A percentile compares a stretch with the other conserved stretches of the same genome.
These are phyloP conservation scores for Annulohypoxylon moriforme DNA, from an alignment of 495 filamentous ascomycete genomes.

Conservation along the genomic window DNA sequence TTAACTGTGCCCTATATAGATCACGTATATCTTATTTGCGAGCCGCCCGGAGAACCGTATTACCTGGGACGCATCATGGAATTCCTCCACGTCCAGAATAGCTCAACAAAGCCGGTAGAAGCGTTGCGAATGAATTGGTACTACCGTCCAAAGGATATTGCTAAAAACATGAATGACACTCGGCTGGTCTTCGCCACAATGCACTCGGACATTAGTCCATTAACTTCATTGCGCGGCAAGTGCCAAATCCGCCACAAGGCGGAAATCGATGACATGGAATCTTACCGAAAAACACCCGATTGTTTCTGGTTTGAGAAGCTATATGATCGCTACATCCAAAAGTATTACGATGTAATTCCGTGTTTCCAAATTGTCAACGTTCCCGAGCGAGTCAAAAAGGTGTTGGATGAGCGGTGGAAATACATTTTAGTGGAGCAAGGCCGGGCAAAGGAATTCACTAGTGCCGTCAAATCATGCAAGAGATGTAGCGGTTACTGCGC, in stretches of 20 bases:
- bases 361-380: slow-evolving; percentile 95
- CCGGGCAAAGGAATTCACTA: slow-evolving; percentile 93
- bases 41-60: slow-evolving; percentile 97
- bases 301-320: slow-evolving; percentile 97
- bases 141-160: slow-evolving; percentile 95
- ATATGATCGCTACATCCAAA: slow-evolving; percentile 97
- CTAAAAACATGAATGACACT: slow-evolving; percentile 87
- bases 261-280: slow-evolving; percentile 84
- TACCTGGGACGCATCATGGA: slow-evolving; percentile 99
- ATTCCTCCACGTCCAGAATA: slow-evolving; percentile 84
- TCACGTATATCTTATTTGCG: slow-evolving; percentile 96
- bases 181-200: slow-evolving; percentile 93
- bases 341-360: slow-evolving; percentile 96
- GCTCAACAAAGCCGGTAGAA: slow-evolving; percentile 79
- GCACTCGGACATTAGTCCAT: slow-evolving; percentile 96
- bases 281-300: slow-evolving; percentile 84
- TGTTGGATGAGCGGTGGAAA: slow-evolving; percentile 94
- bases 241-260: slow-evolving; percentile 87
- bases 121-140: slow-evolving; percentile 96
- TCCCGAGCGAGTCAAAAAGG: slow-evolving; percentile 90
- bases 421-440: slow-evolving; percentile 93
- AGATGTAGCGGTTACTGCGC: slow-evolving; percentile 89
- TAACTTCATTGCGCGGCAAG: slow-evolving; percentile 91
- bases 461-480: slow-evolving; percentile 96
- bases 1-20: slow-evolving; percentile 64